Evolutionary conservation across 2,329 filamentous ascomycete genomes (phyloP).

Genomic region (Diaporthe sp.): DNA sequence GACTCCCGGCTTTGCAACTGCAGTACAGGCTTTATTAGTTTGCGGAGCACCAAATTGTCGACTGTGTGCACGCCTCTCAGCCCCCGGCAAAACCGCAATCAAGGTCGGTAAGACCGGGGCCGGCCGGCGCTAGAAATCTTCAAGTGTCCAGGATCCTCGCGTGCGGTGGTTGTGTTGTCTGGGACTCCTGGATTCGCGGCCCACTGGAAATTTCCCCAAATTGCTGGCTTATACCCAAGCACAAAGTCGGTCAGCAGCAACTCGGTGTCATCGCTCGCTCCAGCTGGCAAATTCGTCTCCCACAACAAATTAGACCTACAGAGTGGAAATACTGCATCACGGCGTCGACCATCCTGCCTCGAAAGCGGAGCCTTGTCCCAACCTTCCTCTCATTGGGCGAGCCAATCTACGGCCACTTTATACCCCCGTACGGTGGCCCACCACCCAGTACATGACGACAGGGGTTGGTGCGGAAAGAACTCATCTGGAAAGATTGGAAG

Average conservation of each 20-base stretch:
- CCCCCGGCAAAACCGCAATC: conserved; percentile 21
- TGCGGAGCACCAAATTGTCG: conserved; percentile 20
- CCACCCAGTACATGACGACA: conserved; percentile 18
- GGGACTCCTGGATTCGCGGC: neutral
- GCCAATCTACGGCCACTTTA: conserved; percentile 24
- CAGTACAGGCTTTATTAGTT: neutral
- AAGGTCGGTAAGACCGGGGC: conserved; percentile 44
- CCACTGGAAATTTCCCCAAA: conserved; percentile 25
- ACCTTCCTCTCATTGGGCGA: conserved; percentile 25
- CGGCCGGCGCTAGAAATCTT: conserved; percentile 42
- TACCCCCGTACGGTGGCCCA: conserved; percentile 9
- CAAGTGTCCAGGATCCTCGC: conserved; percentile 37
- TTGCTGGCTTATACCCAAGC: conserved; percentile 3
- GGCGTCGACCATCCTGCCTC: conserved; percentile 15
- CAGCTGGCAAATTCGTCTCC: conserved; percentile 1
- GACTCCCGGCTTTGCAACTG: conserved; percentile 4
- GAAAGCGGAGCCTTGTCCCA: conserved; percentile 11
- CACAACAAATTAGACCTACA: neutral
- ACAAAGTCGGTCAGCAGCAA: conserved; percentile 26
- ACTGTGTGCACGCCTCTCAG: conserved; percentile 26
- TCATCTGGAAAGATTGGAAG: conserved; percentile 41
- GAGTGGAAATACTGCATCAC: conserved; percentile 8
- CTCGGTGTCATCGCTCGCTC: conserved; percentile 15
- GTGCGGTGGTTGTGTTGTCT: conserved; percentile 1
- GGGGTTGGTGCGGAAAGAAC: conserved; percentile 38